Percentiles rank a stretch among this genome's conserved stretches.
These are phyloP conservation scores for Moesziomyces globuligerus DNA, from an alignment of 1,284 basidiomycete genomes.

Conservation along the genomic window DNA sequence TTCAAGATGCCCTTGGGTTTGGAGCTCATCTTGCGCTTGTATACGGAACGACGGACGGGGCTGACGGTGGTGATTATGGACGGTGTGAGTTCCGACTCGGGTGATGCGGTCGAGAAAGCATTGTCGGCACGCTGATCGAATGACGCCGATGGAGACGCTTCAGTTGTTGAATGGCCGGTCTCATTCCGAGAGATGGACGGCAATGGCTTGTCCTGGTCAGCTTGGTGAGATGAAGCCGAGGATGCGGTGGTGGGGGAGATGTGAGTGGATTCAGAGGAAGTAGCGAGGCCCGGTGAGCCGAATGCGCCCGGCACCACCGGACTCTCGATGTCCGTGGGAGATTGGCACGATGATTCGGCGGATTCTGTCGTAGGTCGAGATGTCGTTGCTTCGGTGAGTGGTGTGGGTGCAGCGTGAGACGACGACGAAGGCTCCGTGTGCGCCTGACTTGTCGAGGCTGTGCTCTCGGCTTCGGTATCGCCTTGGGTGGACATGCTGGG, in stretches of 20 bases:
- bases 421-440: background rate
- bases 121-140: too few species aligned
- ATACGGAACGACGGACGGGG: constrained; percentile 42
- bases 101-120: constrained; percentile 3
- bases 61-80: constrained; percentile 36
- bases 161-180: background rate
- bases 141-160: background rate
- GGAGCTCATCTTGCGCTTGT: constrained; percentile 41
- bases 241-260: background rate
- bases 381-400: background rate
- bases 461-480: background rate
- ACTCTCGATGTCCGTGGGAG: background rate
- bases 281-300: background rate
- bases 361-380: background rate
- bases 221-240: background rate
- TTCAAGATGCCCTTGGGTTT: constrained; percentile 60
- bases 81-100: constrained; percentile 17
- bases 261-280: background rate
- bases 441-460: background rate
- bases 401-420: too few species aligned
- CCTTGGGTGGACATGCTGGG: background rate
- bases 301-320: constrained; percentile 15
- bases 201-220: constrained; percentile 16
- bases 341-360: background rate
- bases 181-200: constrained; percentile 4